phyloP scores from a whole-genome alignment of 139 green algal genomes.

The Astrephomene gubernaculifera region DNA sequence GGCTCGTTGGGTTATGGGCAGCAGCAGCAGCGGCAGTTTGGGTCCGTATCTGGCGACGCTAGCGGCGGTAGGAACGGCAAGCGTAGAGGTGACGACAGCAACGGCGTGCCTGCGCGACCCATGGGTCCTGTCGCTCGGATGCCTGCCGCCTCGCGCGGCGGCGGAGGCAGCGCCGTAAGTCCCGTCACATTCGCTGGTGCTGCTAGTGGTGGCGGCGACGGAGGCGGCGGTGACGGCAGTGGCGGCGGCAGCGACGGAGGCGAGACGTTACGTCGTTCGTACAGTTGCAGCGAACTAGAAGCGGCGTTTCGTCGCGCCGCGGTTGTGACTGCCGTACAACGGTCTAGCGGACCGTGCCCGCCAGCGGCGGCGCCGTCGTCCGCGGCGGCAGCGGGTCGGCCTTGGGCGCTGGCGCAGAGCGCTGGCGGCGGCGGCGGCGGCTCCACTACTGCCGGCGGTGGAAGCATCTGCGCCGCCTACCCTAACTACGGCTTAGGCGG shows the following conservation, averaged over 20 bases:
- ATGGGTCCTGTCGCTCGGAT: too few species aligned
- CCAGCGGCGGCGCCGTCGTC: not conserved
- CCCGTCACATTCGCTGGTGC: not conserved
- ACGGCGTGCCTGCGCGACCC: too few species aligned
- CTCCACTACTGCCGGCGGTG: not conserved
- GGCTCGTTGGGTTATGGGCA: too few species aligned
- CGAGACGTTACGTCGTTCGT: not conserved
- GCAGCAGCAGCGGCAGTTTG: too few species aligned
- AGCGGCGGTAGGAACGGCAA: too few species aligned
- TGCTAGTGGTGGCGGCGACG: not conserved
- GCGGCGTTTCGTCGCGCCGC: not conserved
- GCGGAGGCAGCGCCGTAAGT: not conserved
- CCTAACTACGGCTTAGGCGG: not conserved
- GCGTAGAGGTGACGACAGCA: too few species aligned
- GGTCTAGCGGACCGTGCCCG: not conserved
- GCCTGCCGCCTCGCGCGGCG: too few species aligned
- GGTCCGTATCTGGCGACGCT: too few species aligned
- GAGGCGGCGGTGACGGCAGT: not conserved
- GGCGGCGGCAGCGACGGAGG: not conserved
- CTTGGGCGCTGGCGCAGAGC: not conserved
- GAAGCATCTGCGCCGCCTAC: not conserved
- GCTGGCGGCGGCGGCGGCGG: not conserved
- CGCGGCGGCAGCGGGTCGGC: not conserved
- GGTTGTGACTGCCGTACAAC: not conserved
- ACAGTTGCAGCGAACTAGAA: constrained; percentile 7